Evolutionary conservation across 2,329 filamentous ascomycete species (phyloP), one percentile per base, ranked within the genome.

Genomic region (Curvularia spicifera): DNA sequence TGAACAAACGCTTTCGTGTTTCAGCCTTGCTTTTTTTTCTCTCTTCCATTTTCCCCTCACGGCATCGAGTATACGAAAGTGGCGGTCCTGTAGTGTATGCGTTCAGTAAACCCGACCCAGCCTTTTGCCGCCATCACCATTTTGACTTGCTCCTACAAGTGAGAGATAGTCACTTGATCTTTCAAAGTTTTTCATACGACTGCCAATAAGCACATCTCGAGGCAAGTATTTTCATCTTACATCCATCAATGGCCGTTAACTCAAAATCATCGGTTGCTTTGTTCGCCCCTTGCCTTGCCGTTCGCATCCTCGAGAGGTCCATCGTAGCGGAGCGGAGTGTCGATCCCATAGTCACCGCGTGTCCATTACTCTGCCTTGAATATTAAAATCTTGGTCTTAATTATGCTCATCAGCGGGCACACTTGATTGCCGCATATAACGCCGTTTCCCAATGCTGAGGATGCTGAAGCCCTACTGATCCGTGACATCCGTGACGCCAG

Each of bases 391-490:
- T 71, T 66, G 28, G 63, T 65, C 66, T 71, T 61, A 56, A 71
- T 66, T 68, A 63, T 67, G 60, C 68, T 70, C 67, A 69, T 67
- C 56, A 65, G 61, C 53, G 55, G 49, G 56, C 59, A 55, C 51
- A 56, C 59, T 59, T 50, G 51, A 50, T 51, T 59, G 59, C 57
- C 58, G 59, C 50, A 56, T 60, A 46, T 59, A 70, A 71, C 68
- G 68, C 70, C 69, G 54, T 59, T 49, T 59, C 61, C 64, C 65
- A 62, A 70, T 69, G 66, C 67, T 66, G 66, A 56, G 35, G 50
- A 49, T 57, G 49, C 53, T 45, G 56, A 55, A 52, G 49, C 62
- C 57, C 61, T 63, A 45, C 33, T 58, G 56, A 47, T 51, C 61
- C 53, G 18, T 62, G 55, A 55, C 61, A 58, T 60, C 67, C 60